Base-by-base conservation (phyloP, 257 asterid species). In the Primulina eburnea region DNA sequence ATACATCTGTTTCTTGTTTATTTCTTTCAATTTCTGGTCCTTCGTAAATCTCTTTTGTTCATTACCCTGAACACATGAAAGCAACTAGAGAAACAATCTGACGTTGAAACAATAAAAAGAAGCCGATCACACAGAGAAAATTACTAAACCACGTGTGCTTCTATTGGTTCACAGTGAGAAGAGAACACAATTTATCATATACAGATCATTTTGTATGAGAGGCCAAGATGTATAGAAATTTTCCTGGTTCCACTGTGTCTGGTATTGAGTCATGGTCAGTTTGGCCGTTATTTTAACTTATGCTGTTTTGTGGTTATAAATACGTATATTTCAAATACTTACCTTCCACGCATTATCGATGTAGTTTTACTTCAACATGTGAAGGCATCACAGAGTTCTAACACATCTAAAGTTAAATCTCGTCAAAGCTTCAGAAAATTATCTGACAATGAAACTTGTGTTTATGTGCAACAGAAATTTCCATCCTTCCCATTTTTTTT, bases 11-110 rank as follows among this genome's bases (percentile, higher is more conserved):
- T 76, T 74, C 66, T 83, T 82, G 59, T 67, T 73, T 50, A 72
- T 83, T 64, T 80, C 84, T 74, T 67, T 85, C 66, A 76, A 68
- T 82, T 74, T 83, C 75, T 71, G 86, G 62, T 76, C 76, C 77
- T 82, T 85, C 69, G 73, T 68, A 58, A 71, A 61, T 76, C 75
- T 79, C 83, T 80, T 83, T 75, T 74, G 89, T 70, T 62, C 66
- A 76, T 76, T 73, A 37, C 71, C 91, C 88, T 91, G 86, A 73
- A 78, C 75, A 80, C 64, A 65, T 17, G 81, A 84, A 80, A 82
- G 68, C 76, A 84, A 72, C 86, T 77, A 82, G 81, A 87, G 75
- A 78, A 76, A 82, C 82, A 82, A 70, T 82, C 75, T 72, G 87
- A 82, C 57, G 80, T 73, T 75, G 75, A 65, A 81, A 75, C 71